Evolutionary conservation across 768 basidiomycete species (phyloP), one percentile per base, ranked within the genome.

Genomic region (Pleurotus platypus): DNA sequence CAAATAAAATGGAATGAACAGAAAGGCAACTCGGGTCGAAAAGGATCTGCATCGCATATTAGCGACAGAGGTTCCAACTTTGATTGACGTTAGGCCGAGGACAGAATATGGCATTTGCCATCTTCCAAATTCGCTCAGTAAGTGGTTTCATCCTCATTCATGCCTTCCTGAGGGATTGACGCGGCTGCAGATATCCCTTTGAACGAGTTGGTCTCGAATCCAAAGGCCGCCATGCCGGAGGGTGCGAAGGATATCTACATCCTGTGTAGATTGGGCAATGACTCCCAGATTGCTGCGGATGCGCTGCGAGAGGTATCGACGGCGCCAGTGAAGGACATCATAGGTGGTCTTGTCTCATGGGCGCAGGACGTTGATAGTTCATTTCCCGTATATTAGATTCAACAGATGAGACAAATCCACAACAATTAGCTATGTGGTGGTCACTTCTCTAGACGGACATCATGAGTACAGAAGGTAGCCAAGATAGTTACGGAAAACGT

Each of bases 181-280:
- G 20, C 8, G 12, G 18, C 11, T 60, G 6, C 58, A 97, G 95
- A 90, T 64, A 72, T 94, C 11, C 90, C 94, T 0, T 77, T 97
- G 9, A 72, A 75, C 18, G 74, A 80, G 42, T 74, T 95, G 2
- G 73, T 89, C 1, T 78, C 81, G 2, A 73, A 85, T 55, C 94
- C 92, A 0, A 60, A 67, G n/a, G 62, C 70, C 1, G 69, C 75
- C 54, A 49, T 84, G n/a, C 64, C 73, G 5, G 39, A 60, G 2
- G 60, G 65, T 40, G 54, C 59, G 16, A 67, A 61, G 8, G 68
- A 75, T 7, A 74, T 75, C 5, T 85, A 85, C 58, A 73, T 97
- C 15, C 70, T 97, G 24, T 98, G 95, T 70, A 81, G 92, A 27
- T 75, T 93, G 18, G 95, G 96, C 4, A 98, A 98, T 65, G 96